Base-by-base conservation (phyloP, 192 early-diverging fungal genomes). In the Piromyces sp. region DNA sequence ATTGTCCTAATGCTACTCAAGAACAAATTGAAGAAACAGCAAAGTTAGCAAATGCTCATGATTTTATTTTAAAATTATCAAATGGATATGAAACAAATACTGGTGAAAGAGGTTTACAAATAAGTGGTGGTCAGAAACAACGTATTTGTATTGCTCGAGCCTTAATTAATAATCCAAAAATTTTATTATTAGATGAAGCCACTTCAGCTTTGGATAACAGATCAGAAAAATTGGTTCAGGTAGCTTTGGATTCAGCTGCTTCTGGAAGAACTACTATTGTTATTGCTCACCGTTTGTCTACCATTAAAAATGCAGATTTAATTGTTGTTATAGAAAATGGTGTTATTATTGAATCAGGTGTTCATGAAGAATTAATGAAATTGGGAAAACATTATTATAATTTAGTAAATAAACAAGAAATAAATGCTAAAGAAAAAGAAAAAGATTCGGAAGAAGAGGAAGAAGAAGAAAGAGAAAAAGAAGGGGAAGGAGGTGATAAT, bases 11-110 rank as follows among this genome's bases (percentile, higher is more conserved):
- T 58, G 88, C 89, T 19, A 82, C 86, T 16, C 83, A 87, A 37
- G 79, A 81, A 15, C 86, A 88, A 16, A 88, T 95, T 29, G 85
- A 84, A 30, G 82, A 84, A 28, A 89, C 86, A 5, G 84, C 84
- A 80, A 84, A 86, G 80, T 88, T 92, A 14, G 95, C 92, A 12
- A 90, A 94, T 79, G 92, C 93, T 19, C 91, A 96, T 84, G 91
- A 93, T 36, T 98, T 98, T 84, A 95, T 98, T 81, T 84, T 85
- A 86, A 90, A 92, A 82, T 86, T 97, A 29, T 95, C 96, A 13
- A 85, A 94, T 30, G 91, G 91, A 29, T 95, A 95, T 84, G 91
- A 95, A 80, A 96, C 95, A 16, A 84, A 86, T 30, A 93, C 96
- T 42, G 96, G 96, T 84, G 94, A 95, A 84, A 85, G 88, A 58